These are phyloP conservation scores for Sclerotinia minor DNA, from an alignment of 2,329 filamentous ascomycete genomes.

Conservation along the genomic window DNA sequence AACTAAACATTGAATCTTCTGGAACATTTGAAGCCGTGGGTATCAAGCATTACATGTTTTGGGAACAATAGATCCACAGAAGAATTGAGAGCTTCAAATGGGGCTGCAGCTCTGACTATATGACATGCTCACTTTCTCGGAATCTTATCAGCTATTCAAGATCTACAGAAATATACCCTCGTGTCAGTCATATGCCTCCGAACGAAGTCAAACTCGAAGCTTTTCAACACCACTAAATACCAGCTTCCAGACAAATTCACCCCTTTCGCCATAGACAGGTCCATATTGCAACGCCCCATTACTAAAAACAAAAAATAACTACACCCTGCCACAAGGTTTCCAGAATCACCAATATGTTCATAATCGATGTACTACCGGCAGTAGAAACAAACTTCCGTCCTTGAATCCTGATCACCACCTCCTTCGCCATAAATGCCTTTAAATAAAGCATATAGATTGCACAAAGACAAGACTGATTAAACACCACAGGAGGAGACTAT, in stretches of 20 bases:
- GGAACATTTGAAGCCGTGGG: neutral
- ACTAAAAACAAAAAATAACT: no score
- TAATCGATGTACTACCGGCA: no score
- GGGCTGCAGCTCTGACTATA: neutral
- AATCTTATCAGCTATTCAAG: neutral
- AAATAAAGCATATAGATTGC: neutral
- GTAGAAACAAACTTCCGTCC: neutral
- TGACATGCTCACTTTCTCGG: neutral
- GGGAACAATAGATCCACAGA: neutral
- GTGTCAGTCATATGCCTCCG: neutral
- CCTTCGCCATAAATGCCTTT: neutral
- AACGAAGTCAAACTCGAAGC: neutral
- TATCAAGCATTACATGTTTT: neutral
- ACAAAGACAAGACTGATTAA: slow-evolving; percentile 1
- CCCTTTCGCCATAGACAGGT: neutral
- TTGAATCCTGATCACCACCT: neutral
- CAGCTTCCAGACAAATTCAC: neutral
- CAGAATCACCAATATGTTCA: no score
- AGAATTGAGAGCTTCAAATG: neutral
- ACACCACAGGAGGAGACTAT: neutral
- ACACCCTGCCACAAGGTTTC: no score
- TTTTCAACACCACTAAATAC: neutral
- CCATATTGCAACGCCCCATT: neutral
- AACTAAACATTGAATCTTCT: neutral
- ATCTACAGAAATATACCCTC: no score